Conservation (phyloP, 1,139 yeast species). For the Kurtzmaniella quercitrusa region DNA sequence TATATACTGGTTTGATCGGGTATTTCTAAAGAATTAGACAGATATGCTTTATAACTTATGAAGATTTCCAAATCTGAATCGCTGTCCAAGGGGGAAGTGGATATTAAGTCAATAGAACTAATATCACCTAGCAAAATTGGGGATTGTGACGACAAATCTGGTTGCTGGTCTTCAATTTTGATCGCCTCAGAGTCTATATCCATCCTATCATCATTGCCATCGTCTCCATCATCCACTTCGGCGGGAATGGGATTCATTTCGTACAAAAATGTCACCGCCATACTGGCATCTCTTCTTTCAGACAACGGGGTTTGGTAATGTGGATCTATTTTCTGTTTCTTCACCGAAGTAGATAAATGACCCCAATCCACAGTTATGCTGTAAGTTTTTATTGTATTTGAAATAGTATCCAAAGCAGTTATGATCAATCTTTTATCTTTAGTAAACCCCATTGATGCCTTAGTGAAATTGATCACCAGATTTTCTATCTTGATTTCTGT, state of each 20-base stretch:
- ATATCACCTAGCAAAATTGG: conserved; percentile 13
- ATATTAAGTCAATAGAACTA: conserved; percentile 34
- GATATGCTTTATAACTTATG: conserved; percentile 26
- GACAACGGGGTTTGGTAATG: conserved; percentile 50
- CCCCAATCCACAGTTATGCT: conserved; percentile 60
- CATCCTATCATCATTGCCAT: conserved; percentile 15
- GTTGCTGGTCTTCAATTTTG: conserved; percentile 12
- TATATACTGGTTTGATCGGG: conserved; percentile 25
- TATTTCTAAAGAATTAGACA: conserved; percentile 14
- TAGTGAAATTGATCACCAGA: conserved; percentile 15
- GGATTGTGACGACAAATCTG: conserved; percentile 11
- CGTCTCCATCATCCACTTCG: conserved; percentile 8
- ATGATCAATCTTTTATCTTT: conserved; percentile 47
- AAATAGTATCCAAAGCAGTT: conserved; percentile 40
- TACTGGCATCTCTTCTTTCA: conserved; percentile 21
- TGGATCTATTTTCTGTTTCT: conserved; percentile 45
- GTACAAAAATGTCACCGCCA: conserved; percentile 21
- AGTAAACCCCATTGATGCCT: conserved; percentile 59
- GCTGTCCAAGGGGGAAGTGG: conserved; percentile 34
- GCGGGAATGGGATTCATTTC: conserved; percentile 26
- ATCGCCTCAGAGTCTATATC: conserved; percentile 15
- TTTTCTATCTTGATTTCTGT: conserved; percentile 17
- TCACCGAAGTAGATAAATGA: conserved; percentile 44
- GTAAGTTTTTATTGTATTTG: conserved; percentile 43
- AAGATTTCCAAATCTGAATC: conserved; percentile 35